Conservation (phyloP, 2,329 filamentous ascomycete species). For the Apiospora pterosperma region DNA sequence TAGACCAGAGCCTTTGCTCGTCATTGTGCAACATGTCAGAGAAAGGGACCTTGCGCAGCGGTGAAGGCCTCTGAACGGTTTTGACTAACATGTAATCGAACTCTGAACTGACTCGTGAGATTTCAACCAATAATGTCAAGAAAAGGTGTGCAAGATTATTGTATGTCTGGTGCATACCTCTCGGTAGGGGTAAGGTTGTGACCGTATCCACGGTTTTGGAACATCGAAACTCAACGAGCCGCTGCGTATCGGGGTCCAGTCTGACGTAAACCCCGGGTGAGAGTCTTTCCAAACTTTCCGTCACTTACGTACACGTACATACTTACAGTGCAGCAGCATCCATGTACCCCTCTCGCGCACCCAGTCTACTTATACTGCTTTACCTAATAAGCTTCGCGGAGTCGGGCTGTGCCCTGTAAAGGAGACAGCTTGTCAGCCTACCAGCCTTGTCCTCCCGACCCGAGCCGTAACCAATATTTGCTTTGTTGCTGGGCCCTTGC, state of each 20-base stretch:
- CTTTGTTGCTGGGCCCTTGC: not conserved
- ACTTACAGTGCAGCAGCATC: too few species aligned
- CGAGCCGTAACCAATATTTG: not conserved
- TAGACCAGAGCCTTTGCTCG: not conserved
- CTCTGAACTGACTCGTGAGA: conserved; percentile 6
- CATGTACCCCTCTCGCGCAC: too few species aligned
- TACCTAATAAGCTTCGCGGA: not conserved
- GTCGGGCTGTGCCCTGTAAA: not conserved
- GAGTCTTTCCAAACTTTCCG: not conserved
- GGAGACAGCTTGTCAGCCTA: not conserved
- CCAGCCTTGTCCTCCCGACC: not conserved
- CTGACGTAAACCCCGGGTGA: not conserved
- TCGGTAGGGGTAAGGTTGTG: not conserved
- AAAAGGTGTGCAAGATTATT: not conserved
- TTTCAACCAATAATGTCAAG: not conserved
- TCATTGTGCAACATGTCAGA: not conserved
- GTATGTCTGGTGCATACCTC: too few species aligned
- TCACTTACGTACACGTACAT: not conserved
- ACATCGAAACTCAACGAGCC: conserved; percentile 6
- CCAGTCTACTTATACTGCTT: too few species aligned
- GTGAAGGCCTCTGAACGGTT: conserved; percentile 2
- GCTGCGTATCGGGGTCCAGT: not conserved
- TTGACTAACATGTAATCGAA: conserved; percentile 4
- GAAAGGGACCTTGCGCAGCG: not conserved
- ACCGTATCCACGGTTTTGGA: conserved; percentile 6